phyloP scores from a whole-genome alignment of 1,284 basidiomycete genomes.

The Waitea zeae region DNA sequence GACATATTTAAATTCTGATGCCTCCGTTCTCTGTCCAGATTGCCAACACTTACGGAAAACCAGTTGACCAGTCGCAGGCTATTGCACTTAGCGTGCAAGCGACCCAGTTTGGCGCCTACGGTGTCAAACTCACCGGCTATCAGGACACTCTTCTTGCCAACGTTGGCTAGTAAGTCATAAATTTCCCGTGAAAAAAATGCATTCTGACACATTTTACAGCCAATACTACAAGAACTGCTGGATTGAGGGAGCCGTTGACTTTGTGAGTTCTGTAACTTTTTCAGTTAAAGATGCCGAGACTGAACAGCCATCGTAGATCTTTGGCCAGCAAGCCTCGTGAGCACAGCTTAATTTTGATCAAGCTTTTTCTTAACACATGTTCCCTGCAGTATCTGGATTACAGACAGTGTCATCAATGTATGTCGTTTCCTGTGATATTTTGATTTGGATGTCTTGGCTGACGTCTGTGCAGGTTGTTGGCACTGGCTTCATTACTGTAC shows the following conservation, averaged over 20 bases:
- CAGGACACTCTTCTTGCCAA: slow-evolving; percentile 28
- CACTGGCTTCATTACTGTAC: too few species aligned
- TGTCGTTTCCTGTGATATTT: too few species aligned
- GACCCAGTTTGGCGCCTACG: slow-evolving; percentile 30
- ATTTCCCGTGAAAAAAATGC: slow-evolving; percentile 1
- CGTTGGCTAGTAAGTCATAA: slow-evolving; percentile 25
- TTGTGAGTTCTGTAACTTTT: slow-evolving; percentile 17
- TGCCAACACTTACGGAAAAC: slow-evolving; percentile 4
- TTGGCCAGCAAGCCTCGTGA: slow-evolving; percentile 12
- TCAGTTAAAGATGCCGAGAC: slow-evolving; percentile 16
- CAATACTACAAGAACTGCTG: slow-evolving; percentile 13
- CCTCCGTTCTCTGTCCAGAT: slow-evolving; percentile 1
- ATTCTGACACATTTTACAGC: slow-evolving; percentile 4
- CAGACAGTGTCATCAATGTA: slow-evolving; percentile 12
- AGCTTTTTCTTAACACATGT: slow-evolving; percentile 12
- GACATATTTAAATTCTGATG: slow-evolving; percentile 10
- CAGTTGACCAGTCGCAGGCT: slow-evolving; percentile 20
- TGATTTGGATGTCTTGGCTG: too few species aligned
- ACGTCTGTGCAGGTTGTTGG: too few species aligned
- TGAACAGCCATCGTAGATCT: slow-evolving; percentile 20
- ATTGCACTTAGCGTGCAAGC: slow-evolving; percentile 36
- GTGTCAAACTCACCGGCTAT: slow-evolving; percentile 31
- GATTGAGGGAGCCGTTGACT: slow-evolving; percentile 33
- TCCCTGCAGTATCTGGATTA: slow-evolving; percentile 14
- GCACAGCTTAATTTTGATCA: slow-evolving; percentile 3